Evolutionary conservation across 2,329 filamentous ascomycete genomes (phyloP).

Genomic region (Colletotrichum magnum): DNA sequence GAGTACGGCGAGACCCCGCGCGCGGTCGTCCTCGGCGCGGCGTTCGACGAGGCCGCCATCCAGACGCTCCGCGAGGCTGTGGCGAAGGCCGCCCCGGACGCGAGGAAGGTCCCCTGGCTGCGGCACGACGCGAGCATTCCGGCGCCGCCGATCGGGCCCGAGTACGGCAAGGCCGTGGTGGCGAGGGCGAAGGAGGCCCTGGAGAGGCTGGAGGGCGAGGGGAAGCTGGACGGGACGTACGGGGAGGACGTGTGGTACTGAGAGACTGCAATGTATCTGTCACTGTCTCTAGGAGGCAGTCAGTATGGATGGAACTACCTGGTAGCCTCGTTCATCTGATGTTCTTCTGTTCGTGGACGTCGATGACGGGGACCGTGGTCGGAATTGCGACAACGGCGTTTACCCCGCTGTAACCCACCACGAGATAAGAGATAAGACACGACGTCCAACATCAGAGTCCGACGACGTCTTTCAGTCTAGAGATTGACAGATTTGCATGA

Average conservation of each 20-base stretch:
- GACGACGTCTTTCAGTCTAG: background rate
- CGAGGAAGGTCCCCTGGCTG: constrained; percentile 44
- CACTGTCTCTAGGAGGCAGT: no score
- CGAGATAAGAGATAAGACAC: constrained; percentile 36
- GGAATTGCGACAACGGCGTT: constrained; percentile 27
- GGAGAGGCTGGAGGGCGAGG: constrained; percentile 41
- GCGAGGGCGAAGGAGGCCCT: constrained; percentile 45
- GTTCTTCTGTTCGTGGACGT: background rate
- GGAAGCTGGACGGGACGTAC: constrained; percentile 42
- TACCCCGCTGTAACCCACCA: constrained; percentile 37
- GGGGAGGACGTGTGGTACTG: constrained; percentile 42
- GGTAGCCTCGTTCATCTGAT: background rate
- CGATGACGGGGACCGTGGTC: background rate
- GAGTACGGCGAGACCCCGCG: constrained; percentile 31
- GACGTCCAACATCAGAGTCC: background rate
- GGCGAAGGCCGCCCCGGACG: background rate
- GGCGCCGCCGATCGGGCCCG: constrained; percentile 44
- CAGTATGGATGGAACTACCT: no score
- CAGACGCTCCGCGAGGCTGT: constrained; percentile 22
- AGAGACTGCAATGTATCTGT: background rate
- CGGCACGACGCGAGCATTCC: constrained; percentile 43
- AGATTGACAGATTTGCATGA: constrained; percentile 13
- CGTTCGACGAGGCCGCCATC: constrained; percentile 33
- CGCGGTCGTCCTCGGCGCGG: constrained; percentile 38
- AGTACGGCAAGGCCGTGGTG: constrained; percentile 47